These are phyloP conservation scores for Trebouxia sp. DNA, from an alignment of 139 green algal genomes.

Conservation along the genomic window DNA sequence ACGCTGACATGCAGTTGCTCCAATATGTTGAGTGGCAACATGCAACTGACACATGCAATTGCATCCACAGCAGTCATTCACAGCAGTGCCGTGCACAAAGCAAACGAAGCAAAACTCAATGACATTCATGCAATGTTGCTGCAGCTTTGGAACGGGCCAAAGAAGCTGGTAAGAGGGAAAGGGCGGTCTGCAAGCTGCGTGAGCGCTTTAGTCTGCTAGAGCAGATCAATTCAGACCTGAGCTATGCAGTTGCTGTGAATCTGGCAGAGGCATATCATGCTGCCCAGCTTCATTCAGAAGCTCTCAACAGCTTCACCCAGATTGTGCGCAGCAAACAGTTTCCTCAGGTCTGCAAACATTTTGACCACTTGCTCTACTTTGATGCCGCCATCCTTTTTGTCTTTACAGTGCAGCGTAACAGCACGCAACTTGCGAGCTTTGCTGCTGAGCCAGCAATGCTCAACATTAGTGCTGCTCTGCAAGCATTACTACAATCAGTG, in stretches of 20 bases:
- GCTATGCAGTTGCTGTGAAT: constrained; percentile 69
- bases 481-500: too few relatives aligned
- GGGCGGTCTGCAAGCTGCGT: constrained; percentile 64
- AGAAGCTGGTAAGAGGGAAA: constrained; percentile 75
- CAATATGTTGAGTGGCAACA: too few relatives aligned
- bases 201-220: constrained; percentile 58
- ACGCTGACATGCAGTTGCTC: too few relatives aligned
- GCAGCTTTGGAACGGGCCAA: constrained; percentile 77
- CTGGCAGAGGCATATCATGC: constrained; percentile 57
- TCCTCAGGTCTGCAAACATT: constrained; percentile 33
- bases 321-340: constrained; percentile 73
- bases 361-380: not conserved
- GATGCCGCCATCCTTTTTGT: not conserved
- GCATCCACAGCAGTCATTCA: too few relatives aligned
- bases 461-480: too few relatives aligned
- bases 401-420: not conserved
- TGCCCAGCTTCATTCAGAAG: constrained; percentile 75
- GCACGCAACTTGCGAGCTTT: too few relatives aligned
- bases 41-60: too few relatives aligned
- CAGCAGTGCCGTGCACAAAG: too few relatives aligned
- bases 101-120: too few relatives aligned
- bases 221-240: constrained; percentile 76
- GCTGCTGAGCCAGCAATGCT: too few relatives aligned
- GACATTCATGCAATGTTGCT: too few relatives aligned
- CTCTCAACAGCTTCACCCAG: constrained; percentile 70